These are phyloP conservation scores for Beauveria asiatica DNA, from an alignment of 2,329 filamentous ascomycete species.

Conservation along the genomic window DNA sequence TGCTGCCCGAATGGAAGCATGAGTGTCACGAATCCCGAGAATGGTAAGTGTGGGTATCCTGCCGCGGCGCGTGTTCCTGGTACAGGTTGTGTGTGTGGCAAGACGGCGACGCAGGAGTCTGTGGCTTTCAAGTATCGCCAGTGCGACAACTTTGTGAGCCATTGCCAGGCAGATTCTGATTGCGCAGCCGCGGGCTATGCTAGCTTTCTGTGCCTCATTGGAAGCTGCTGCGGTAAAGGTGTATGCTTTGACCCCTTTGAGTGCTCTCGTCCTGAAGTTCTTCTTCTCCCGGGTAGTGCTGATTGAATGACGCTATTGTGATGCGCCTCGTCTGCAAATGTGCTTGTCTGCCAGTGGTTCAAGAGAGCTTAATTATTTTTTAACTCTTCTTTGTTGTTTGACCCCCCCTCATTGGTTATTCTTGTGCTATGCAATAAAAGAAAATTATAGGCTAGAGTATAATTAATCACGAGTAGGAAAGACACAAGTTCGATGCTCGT, in stretches of 20 bases:
- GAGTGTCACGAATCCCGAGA: slow-evolving; percentile 14
- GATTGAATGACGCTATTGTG: neutral
- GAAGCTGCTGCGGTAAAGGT: slow-evolving; percentile 28
- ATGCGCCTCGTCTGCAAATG: too few relatives aligned
- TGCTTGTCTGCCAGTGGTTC: too few relatives aligned
- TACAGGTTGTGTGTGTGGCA: slow-evolving; percentile 28
- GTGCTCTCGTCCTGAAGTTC: slow-evolving; percentile 26
- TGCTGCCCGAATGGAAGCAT: slow-evolving; percentile 24
- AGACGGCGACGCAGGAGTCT: slow-evolving; percentile 15
- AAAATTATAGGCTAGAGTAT: neutral
- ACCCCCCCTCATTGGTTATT: too few relatives aligned
- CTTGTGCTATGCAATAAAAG: neutral
- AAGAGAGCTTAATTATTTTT: too few relatives aligned
- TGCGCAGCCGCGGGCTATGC: slow-evolving; percentile 19
- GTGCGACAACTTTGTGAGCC: slow-evolving; percentile 24
- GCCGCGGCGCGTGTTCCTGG: slow-evolving; percentile 20
- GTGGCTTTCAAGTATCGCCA: slow-evolving; percentile 26
- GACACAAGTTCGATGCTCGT: neutral
- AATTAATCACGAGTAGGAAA: neutral
- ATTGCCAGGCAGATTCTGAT: slow-evolving; percentile 19
- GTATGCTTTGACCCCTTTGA: slow-evolving; percentile 29
- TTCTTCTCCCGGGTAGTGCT: slow-evolving; percentile 18
- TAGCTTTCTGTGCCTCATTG: slow-evolving; percentile 24
- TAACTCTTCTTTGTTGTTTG: too few relatives aligned
- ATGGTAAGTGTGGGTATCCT: slow-evolving; percentile 23